Percentiles rank a stretch among this genome's conserved stretches.
These are phyloP conservation scores for Entoloma clypeatum DNA, from an alignment of 1,284 basidiomycete species.

Conservation along the genomic window DNA sequence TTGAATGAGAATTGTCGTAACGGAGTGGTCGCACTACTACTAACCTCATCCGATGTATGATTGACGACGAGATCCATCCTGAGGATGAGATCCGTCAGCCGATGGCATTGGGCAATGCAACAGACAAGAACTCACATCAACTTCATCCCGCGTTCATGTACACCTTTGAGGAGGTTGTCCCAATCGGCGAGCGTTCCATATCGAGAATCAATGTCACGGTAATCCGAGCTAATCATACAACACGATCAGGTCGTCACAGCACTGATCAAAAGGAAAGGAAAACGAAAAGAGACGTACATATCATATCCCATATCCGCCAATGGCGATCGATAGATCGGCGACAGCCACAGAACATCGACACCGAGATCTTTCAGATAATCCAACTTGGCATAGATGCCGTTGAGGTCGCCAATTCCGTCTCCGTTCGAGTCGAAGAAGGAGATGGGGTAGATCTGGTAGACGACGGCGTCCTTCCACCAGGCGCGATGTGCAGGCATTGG, in stretches of 20 bases:
- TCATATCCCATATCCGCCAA: slow-evolving; percentile 74
- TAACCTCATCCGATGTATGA: slow-evolving; percentile 69
- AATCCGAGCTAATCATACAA: slow-evolving; percentile 51
- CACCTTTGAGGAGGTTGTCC: slow-evolving; percentile 57
- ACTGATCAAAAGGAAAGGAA: no score
- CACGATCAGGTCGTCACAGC: not conserved
- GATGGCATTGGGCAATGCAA: slow-evolving; percentile 10
- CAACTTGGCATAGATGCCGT: slow-evolving; percentile 61
- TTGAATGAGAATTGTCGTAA: not conserved
- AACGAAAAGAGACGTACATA: slow-evolving; percentile 47
- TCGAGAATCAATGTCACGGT: slow-evolving; percentile 65
- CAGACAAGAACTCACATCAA: slow-evolving; percentile 46
- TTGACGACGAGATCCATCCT: slow-evolving; percentile 83
- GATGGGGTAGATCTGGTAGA: slow-evolving; percentile 77
- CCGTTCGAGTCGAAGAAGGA: slow-evolving; percentile 74
- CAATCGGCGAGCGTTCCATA: slow-evolving; percentile 76
- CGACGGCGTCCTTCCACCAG: slow-evolving; percentile 66
- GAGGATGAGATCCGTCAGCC: slow-evolving; percentile 9
- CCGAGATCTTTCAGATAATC: slow-evolving; percentile 72
- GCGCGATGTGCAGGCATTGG: slow-evolving; percentile 14
- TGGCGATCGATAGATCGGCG: slow-evolving; percentile 70
- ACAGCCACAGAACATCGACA: slow-evolving; percentile 72
- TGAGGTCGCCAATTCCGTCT: slow-evolving; percentile 74
- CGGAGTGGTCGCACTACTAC: slow-evolving; percentile 4
- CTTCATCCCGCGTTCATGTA: slow-evolving; percentile 67